phyloP scores from a whole-genome alignment of 2,329 filamentous ascomycete genomes.

The Aureobasidium sp. region DNA sequence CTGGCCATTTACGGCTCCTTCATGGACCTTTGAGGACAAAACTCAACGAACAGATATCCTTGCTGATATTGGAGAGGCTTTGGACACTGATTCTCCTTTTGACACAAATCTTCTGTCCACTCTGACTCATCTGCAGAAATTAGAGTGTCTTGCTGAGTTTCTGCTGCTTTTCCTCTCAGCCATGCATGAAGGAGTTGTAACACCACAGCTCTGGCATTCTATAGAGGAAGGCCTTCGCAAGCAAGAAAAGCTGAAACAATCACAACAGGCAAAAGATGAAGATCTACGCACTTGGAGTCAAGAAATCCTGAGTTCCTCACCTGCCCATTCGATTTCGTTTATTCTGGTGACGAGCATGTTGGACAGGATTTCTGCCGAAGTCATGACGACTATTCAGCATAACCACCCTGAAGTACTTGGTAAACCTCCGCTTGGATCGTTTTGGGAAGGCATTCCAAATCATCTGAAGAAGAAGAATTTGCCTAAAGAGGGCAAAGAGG shows the following conservation, averaged over 20 bases:
- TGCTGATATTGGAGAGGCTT: slow-evolving; percentile 49
- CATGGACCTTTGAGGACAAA: slow-evolving; percentile 37
- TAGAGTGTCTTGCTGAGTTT: slow-evolving; percentile 67
- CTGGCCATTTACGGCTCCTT: slow-evolving; percentile 54
- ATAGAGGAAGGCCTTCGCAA: slow-evolving; percentile 53
- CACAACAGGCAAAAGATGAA: slow-evolving; percentile 37
- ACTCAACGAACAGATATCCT: slow-evolving; percentile 38
- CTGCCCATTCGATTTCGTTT: slow-evolving; percentile 81
- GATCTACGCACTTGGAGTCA: slow-evolving; percentile 57
- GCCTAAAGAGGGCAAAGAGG: slow-evolving; percentile 42
- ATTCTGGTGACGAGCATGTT: slow-evolving; percentile 80
- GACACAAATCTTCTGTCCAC: slow-evolving; percentile 56
- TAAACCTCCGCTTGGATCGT: slow-evolving; percentile 17
- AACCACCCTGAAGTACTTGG: slow-evolving; percentile 21
- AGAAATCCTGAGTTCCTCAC: slow-evolving; percentile 63
- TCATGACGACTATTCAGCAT: slow-evolving; percentile 29
- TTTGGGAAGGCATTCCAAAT: slow-evolving; percentile 18
- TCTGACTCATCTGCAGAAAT: slow-evolving; percentile 55
- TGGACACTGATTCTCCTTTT: slow-evolving; percentile 64
- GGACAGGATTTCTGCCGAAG: slow-evolving; percentile 49
- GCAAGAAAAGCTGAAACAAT: slow-evolving; percentile 40
- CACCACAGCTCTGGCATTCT: slow-evolving; percentile 60
- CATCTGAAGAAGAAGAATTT: slow-evolving; percentile 24
- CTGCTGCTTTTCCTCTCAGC: slow-evolving; percentile 67
- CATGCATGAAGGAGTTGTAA: slow-evolving; percentile 72